Conservation (phyloP, 768 basidiomycete genomes). For the Boletus speciosus region DNA sequence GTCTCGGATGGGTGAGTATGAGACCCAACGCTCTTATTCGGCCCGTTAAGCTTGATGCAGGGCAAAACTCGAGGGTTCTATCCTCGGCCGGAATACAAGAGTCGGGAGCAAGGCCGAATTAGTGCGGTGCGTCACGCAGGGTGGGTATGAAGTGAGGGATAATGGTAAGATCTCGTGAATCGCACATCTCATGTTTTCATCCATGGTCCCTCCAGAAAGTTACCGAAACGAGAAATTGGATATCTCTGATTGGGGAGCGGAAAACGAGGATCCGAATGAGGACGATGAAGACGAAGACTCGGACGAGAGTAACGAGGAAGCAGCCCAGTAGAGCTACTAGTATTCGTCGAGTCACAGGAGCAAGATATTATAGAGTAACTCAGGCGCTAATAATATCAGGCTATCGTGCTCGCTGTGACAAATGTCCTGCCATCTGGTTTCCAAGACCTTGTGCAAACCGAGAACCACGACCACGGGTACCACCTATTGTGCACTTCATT, state of each 20-base stretch:
- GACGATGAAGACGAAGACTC: conserved; percentile 20
- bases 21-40: neutral
- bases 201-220: conserved; percentile 37
- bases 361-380: neutral
- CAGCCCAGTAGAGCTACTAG: conserved; percentile 1
- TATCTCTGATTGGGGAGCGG: conserved; percentile 51
- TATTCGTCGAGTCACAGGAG: neutral
- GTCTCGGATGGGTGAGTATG: conserved; percentile 72
- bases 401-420: conserved; percentile 20
- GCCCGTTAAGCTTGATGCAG: conserved; percentile 35
- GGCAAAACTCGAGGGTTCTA: conserved; percentile 72
- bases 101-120: conserved; percentile 70
- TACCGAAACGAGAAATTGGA: conserved; percentile 57
- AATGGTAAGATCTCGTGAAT: conserved; percentile 45
- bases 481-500: conserved; percentile 38
- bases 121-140: conserved; percentile 66
- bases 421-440: conserved; percentile 61
- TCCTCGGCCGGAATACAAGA: conserved; percentile 71
- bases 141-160: conserved; percentile 67
- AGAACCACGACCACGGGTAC: conserved; percentile 67
- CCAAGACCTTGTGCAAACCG: conserved; percentile 84
- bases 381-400: neutral
- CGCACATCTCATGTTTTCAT: neutral
- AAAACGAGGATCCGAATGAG: conserved; percentile 25
- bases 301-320: conserved; percentile 12